These are phyloP conservation scores for Trametes sanguinea DNA, from an alignment of 768 basidiomycete species.

Conservation along the genomic window DNA sequence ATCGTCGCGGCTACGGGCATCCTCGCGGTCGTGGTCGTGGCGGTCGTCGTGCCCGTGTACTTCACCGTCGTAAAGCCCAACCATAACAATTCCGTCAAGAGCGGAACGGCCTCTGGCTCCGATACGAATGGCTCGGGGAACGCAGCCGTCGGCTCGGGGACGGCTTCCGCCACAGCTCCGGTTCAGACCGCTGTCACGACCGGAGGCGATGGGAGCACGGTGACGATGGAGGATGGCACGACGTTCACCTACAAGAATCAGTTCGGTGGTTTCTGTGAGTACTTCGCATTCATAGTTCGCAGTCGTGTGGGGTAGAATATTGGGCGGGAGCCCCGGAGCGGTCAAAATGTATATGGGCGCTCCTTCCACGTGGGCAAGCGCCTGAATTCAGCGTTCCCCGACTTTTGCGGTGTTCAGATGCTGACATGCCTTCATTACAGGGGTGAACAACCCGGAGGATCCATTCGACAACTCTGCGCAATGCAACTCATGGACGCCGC, in stretches of 20 bases:
- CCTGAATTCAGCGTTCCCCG: neutral
- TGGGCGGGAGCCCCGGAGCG: too few relatives aligned
- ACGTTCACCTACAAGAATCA: constrained; percentile 77
- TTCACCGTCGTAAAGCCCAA: constrained; percentile 29
- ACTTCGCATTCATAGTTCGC: constrained; percentile 3
- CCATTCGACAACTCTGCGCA: constrained; percentile 77
- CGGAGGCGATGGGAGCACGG: constrained; percentile 70
- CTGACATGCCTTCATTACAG: constrained; percentile 34
- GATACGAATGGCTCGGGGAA: neutral
- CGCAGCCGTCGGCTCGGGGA: constrained; percentile 16
- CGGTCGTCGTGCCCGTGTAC: constrained; percentile 34
- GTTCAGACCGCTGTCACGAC: constrained; percentile 32
- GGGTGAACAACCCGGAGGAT: constrained; percentile 66
- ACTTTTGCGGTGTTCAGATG: neutral
- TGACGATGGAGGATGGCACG: constrained; percentile 66
- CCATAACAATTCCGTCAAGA: constrained; percentile 13
- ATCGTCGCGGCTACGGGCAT: constrained; percentile 11
- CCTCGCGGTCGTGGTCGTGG: constrained; percentile 29
- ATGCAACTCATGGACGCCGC: constrained; percentile 79
- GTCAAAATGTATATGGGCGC: too few relatives aligned
- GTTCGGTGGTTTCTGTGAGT: constrained; percentile 74
- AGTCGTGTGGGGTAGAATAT: neutral
- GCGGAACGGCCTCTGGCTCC: constrained; percentile 5
- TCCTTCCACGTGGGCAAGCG: too few relatives aligned
- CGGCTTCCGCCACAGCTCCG: constrained; percentile 12